These are phyloP conservation scores for Lentinula aciculospora DNA, from an alignment of 768 basidiomycete genomes.

Conservation along the genomic window DNA sequence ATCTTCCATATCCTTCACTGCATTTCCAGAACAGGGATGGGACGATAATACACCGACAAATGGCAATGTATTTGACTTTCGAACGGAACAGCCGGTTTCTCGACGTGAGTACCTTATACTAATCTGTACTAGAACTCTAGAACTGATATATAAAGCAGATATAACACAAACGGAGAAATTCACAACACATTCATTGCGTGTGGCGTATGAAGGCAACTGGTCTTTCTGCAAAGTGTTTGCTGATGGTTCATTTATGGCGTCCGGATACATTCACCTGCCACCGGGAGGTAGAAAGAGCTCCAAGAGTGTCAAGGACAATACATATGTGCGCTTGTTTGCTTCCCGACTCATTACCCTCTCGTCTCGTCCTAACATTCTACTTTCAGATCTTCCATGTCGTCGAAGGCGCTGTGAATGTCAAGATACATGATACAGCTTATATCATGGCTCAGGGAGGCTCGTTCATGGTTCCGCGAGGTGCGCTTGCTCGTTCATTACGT, in stretches of 20 bases:
- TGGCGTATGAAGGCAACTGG: conserved; percentile 48
- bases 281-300: conserved; percentile 51
- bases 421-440: conserved; percentile 74
- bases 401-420: conserved; percentile 84
- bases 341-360: background rate
- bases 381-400: conserved; percentile 59
- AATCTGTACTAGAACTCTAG: background rate
- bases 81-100: conserved; percentile 40
- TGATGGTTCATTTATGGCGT: conserved; percentile 68
- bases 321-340: conserved; percentile 55
- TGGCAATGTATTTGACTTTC: conserved; percentile 54
- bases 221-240: conserved; percentile 70
- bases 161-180: conserved; percentile 53
- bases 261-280: conserved; percentile 61
- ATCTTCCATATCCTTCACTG: background rate
- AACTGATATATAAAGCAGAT: conserved; percentile 30
- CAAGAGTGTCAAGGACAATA: conserved; percentile 84
- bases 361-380: conserved; percentile 15
- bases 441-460: conserved; percentile 77
- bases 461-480: conserved; percentile 89
- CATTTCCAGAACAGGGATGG: conserved; percentile 3
- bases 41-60: conserved; percentile 19
- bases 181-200: conserved; percentile 39
- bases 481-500: conserved; percentile 12
- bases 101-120: conserved; percentile 39